A percentile compares a stretch with the other conserved stretches of the same genome.
Conservation (phyloP, 345 rosid species). For the Populus tremula region DNA sequence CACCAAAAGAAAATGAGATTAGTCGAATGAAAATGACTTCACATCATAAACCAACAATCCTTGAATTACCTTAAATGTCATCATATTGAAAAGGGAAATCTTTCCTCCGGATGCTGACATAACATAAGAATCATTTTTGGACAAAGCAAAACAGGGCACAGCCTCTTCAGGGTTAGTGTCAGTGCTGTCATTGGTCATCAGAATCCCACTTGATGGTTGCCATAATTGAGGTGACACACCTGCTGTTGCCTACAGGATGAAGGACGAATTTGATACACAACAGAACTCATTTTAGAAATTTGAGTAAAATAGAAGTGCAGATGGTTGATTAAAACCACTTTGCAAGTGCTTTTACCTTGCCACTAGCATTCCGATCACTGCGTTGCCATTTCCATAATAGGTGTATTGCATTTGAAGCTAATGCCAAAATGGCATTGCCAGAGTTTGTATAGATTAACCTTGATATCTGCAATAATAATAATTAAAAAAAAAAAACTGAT, state of each 20-base stretch:
- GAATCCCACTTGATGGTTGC: slow-evolving; percentile 87
- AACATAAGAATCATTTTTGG: slow-evolving; percentile 88
- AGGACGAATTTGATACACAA: slow-evolving; percentile 18
- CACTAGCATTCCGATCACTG: slow-evolving; percentile 75
- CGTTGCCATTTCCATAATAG: slow-evolving; percentile 99
- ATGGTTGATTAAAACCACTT: slow-evolving; percentile 2
- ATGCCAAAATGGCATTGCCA: slow-evolving; percentile 87
- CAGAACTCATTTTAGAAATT: slow-evolving; percentile 9
- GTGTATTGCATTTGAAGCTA: slow-evolving; percentile 92
- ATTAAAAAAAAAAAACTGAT: slow-evolving; percentile 22
- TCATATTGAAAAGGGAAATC: slow-evolving; percentile 86
- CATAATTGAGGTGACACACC: slow-evolving; percentile 67
- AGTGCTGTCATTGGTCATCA: slow-evolving; percentile 73
- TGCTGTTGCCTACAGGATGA: slow-evolving; percentile 68
- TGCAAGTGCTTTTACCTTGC: slow-evolving; percentile 55
- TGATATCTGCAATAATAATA: slow-evolving; percentile 64
- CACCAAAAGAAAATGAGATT: slow-evolving; percentile 24
- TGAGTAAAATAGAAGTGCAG: background rate
- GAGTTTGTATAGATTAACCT: slow-evolving; percentile 94
- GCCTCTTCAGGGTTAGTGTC: slow-evolving; percentile 79
- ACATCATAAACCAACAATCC: slow-evolving; percentile 1
- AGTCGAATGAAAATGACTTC: background rate
- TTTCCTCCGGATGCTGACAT: slow-evolving; percentile 97
- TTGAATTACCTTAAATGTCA: slow-evolving; percentile 78
- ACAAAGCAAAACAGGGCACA: slow-evolving; percentile 82